Evolutionary conservation across 345 rosid genomes (phyloP).

Genomic region (Carallia pectinifolia): DNA sequence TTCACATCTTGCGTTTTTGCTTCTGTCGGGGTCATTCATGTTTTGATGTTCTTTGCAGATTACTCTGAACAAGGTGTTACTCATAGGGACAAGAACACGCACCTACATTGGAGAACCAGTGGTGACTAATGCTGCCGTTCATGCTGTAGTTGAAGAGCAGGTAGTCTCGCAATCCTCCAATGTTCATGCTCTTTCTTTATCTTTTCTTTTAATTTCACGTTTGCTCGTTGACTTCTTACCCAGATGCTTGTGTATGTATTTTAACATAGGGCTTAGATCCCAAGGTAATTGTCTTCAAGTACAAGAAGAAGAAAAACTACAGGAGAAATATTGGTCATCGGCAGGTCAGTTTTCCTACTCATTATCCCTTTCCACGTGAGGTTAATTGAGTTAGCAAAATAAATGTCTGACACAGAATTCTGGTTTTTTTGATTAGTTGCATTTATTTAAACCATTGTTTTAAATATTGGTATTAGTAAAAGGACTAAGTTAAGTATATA

Average conservation of each 20-base stretch:
- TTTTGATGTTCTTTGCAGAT: conserved; percentile 44
- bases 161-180: conserved; percentile 32
- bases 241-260: background rate
- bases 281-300: conserved; percentile 87
- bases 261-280: conserved; percentile 67
- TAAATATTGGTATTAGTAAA: too few relatives aligned
- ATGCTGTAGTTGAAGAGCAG: conserved; percentile 94
- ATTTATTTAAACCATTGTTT: background rate
- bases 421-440: background rate
- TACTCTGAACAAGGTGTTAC: conserved; percentile 82
- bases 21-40: background rate
- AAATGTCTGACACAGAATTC: background rate
- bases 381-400: background rate
- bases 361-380: background rate
- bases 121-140: conserved; percentile 90
- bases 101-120: conserved; percentile 88
- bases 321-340: conserved; percentile 95
- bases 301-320: conserved; percentile 91
- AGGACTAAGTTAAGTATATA: too few relatives aligned
- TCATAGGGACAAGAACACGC: conserved; percentile 83
- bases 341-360: conserved; percentile 51
- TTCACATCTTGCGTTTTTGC: background rate
- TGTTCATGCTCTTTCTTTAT: background rate
- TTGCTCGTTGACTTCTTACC: background rate
- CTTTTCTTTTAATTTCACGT: background rate